Evolutionary conservation across 1,139 yeast species (phyloP).

Genomic region (Chernovozyma aurita): DNA sequence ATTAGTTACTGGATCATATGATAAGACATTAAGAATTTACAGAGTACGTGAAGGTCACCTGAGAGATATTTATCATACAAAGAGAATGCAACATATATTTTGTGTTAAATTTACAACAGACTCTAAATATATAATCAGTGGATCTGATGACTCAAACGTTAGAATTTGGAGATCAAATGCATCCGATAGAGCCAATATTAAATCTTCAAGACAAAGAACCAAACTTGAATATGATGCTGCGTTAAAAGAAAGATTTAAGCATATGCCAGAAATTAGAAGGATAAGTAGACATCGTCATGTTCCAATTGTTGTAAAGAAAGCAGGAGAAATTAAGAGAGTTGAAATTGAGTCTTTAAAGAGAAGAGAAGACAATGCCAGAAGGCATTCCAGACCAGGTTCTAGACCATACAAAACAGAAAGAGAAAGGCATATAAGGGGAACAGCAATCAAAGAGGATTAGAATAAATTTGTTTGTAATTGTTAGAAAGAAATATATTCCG

Average conservation of each 20-base stretch:
- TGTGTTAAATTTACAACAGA: slow-evolving; percentile 84
- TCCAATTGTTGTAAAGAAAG: slow-evolving; percentile 82
- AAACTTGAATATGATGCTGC: slow-evolving; percentile 89
- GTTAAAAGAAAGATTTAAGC: slow-evolving; percentile 85
- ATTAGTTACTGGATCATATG: slow-evolving; percentile 92
- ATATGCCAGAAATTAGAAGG: slow-evolving; percentile 93
- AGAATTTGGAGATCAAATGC: slow-evolving; percentile 91
- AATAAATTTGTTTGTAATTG: background rate
- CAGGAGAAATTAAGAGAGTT: slow-evolving; percentile 74
- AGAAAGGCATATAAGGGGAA: slow-evolving; percentile 79
- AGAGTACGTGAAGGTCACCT: slow-evolving; percentile 82
- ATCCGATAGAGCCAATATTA: slow-evolving; percentile 75
- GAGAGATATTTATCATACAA: slow-evolving; percentile 91
- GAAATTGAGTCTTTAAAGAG: slow-evolving; percentile 72
- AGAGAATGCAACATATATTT: slow-evolving; percentile 94
- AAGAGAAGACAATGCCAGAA: slow-evolving; percentile 77
- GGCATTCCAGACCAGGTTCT: slow-evolving; percentile 68
- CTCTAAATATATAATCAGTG: slow-evolving; percentile 78
- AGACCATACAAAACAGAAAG: slow-evolving; percentile 67
- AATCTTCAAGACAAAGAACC: slow-evolving; percentile 73
- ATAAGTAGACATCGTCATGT: slow-evolving; percentile 90
- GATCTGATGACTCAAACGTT: slow-evolving; percentile 94
- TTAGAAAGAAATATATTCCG: background rate
- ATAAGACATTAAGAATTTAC: slow-evolving; percentile 82
- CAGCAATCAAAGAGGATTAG: slow-evolving; percentile 53